Conservation (phyloP, 2,329 filamentous ascomycete genomes). For the Exutisphaerella laricina region DNA sequence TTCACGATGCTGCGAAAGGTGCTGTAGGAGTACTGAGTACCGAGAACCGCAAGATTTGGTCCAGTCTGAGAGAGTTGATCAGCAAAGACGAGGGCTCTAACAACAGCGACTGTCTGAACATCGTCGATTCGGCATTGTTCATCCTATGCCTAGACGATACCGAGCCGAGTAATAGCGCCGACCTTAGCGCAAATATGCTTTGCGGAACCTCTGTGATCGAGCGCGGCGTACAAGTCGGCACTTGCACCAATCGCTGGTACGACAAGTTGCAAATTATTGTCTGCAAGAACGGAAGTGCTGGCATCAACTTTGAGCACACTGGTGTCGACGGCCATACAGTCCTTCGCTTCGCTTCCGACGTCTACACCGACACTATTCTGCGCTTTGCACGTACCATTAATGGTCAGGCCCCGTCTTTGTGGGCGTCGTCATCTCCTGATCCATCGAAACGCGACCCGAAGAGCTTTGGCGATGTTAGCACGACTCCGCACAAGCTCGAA, state of each 20-base stretch:
- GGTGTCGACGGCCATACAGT: slow-evolving; percentile 97
- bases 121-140: slow-evolving; percentile 91
- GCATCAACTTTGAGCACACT: slow-evolving; percentile 99
- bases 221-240: slow-evolving; percentile 90
- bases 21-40: slow-evolving; percentile 91
- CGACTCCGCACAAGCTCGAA: slow-evolving; percentile 90
- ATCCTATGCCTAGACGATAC: slow-evolving; percentile 89
- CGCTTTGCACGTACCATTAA: slow-evolving; percentile 95
- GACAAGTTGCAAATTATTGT: slow-evolving; percentile 99
- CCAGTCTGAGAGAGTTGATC: slow-evolving; percentile 78
- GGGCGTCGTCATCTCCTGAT: slow-evolving; percentile 85
- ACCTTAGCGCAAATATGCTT: slow-evolving; percentile 97
- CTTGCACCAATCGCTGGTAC: slow-evolving; percentile 98
- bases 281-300: slow-evolving; percentile 95
- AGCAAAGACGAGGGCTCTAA: slow-evolving; percentile 82
- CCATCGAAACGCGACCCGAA: slow-evolving; percentile 85
- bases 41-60: slow-evolving; percentile 96
- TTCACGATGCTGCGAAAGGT: slow-evolving; percentile 91
- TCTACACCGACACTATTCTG: slow-evolving; percentile 96
- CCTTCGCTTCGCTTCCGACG: slow-evolving; percentile 87
- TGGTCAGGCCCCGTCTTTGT: slow-evolving; percentile 82
- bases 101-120: slow-evolving; percentile 91
- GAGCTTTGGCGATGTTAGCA: slow-evolving; percentile 88
- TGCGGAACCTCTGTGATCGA: slow-evolving; percentile 90
- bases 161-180: slow-evolving; percentile 71